phyloP scores from a whole-genome alignment of 768 basidiomycete species.

The Boletus speciosus region DNA sequence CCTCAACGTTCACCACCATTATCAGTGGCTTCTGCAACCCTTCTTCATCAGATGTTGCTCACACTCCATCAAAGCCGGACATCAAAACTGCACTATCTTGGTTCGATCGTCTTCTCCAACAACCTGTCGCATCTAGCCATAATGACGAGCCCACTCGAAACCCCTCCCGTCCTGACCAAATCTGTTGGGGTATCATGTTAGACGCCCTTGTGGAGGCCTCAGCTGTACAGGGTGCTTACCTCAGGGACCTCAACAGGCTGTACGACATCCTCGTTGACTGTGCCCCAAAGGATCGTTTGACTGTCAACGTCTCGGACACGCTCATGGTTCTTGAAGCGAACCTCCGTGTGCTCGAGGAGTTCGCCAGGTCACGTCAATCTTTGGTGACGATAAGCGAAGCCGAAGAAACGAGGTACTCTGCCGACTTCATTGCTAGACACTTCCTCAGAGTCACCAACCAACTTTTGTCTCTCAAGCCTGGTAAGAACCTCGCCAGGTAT shows the following conservation, averaged over 20 bases:
- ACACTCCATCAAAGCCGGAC: constrained; percentile 37
- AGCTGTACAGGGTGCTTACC: constrained; percentile 32
- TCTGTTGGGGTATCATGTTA: constrained; percentile 60
- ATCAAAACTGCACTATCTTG: constrained; percentile 60
- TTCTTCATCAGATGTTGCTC: constrained; percentile 23
- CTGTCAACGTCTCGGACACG: constrained; percentile 37
- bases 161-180: constrained; percentile 49
- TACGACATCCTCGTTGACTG: constrained; percentile 40
- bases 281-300: constrained; percentile 34
- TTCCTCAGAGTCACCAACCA: background rate
- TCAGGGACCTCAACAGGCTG: constrained; percentile 55
- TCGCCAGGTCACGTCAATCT: background rate
- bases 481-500: constrained; percentile 16
- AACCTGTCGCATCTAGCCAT: constrained; percentile 32
- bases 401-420: constrained; percentile 9
- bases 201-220: constrained; percentile 45
- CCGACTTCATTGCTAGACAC: constrained; percentile 30
- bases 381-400: background rate
- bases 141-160: constrained; percentile 42
- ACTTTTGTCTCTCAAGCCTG: constrained; percentile 10
- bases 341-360: constrained; percentile 30
- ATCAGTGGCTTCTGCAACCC: constrained; percentile 61
- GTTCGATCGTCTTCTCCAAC: constrained; percentile 62
- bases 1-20: constrained; percentile 61
- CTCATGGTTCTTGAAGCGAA: constrained; percentile 45